These are phyloP conservation scores for Dispira parvispora DNA, from an alignment of 192 early-diverging fungal genomes.

Conservation along the genomic window DNA sequence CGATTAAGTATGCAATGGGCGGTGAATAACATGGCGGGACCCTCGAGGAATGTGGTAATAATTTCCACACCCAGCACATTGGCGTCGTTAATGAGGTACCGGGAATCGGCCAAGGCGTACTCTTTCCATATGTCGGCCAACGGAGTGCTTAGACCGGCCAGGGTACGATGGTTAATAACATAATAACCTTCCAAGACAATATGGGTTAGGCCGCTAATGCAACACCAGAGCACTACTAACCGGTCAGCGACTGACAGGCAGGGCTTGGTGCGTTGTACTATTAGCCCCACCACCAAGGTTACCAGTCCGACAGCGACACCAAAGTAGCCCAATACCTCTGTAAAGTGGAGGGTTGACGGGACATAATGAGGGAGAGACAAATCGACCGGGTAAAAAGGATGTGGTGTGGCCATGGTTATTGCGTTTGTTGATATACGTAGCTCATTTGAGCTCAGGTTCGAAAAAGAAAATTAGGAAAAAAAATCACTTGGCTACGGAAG, in stretches of 20 bases:
- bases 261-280: not conserved
- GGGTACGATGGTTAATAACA: constrained; percentile 24
- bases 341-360: not conserved
- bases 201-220: constrained; percentile 41
- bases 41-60: constrained; percentile 30
- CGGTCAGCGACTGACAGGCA: constrained; percentile 15
- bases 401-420: not conserved
- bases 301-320: constrained; percentile 7
- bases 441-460: too few relatives aligned
- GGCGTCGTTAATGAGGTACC: constrained; percentile 37
- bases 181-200: constrained; percentile 46
- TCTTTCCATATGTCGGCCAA: constrained; percentile 53
- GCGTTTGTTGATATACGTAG: too few relatives aligned
- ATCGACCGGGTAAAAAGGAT: constrained; percentile 4
- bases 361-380: not conserved
- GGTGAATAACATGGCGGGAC: constrained; percentile 18
- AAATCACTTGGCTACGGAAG: too few relatives aligned
- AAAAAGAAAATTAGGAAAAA: too few relatives aligned
- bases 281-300: not conserved
- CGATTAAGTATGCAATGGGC: constrained; percentile 16
- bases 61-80: constrained; percentile 40
- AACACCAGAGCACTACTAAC: constrained; percentile 39
- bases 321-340: not conserved
- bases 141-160: constrained; percentile 24
- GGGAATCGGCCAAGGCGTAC: constrained; percentile 49